Conservation (phyloP, 2,329 filamentous ascomycete species). For the Fusarium bactridioides region DNA sequence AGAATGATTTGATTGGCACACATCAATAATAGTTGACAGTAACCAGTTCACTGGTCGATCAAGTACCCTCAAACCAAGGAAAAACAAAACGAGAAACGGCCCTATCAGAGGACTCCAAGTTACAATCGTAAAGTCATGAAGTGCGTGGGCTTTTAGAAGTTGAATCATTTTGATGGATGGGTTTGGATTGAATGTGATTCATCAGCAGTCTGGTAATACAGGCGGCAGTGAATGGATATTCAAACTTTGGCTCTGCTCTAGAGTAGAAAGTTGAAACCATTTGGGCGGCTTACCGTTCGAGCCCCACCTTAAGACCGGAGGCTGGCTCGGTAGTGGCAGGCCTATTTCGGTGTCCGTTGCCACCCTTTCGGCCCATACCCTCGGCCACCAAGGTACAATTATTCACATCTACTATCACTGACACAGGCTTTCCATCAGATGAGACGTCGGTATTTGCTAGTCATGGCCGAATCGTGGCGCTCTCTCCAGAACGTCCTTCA, state of each 20-base stretch:
- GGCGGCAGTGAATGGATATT: not conserved
- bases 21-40: not conserved
- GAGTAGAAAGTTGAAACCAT: no score
- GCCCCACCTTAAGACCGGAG: not conserved
- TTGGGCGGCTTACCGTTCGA: not conserved
- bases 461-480: not conserved
- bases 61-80: not conserved
- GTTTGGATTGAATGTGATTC: not conserved
- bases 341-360: not conserved
- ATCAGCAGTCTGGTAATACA: not conserved
- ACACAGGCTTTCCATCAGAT: no score
- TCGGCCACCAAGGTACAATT: not conserved
- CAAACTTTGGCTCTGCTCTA: not conserved
- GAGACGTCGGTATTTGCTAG: not conserved
- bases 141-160: no score
- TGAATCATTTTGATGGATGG: not conserved
- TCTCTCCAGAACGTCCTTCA: not conserved
- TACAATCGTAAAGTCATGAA: not conserved
- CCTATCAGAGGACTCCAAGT: not conserved
- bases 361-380: not conserved
- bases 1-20: rapidly evolving
- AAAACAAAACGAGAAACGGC: not conserved
- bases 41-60: not conserved
- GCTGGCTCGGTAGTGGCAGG: not conserved
- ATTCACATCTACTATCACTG: not conserved